Percentiles rank a stretch among this genome's conserved stretches.
Conservation (phyloP, 176 grass and related monocot genomes). For the Themeda triandra region DNA sequence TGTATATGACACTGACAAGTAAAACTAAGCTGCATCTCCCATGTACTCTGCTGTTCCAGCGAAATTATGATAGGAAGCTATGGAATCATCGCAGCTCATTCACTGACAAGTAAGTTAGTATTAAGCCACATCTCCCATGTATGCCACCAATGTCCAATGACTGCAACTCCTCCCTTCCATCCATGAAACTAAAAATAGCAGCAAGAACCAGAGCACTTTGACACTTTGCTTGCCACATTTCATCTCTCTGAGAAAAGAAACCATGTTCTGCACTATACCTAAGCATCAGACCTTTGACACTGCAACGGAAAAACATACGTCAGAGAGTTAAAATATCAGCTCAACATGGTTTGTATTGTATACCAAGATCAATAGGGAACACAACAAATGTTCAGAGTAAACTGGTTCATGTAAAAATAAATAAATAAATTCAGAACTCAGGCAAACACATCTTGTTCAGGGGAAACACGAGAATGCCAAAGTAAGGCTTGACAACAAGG, state of each 20-base stretch:
- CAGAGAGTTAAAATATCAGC: not conserved
- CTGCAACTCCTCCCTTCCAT: not conserved
- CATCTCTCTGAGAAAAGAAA: not conserved
- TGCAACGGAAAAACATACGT: not conserved
- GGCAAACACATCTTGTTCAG: not conserved
- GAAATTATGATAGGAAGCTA: not conserved
- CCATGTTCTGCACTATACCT: not conserved
- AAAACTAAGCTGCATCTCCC: not conserved
- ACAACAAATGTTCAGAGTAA: not conserved
- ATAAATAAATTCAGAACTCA: not conserved
- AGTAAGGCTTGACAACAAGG: not conserved
- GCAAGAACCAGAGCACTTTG: not conserved
- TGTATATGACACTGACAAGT: not conserved
- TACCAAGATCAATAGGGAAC: not conserved
- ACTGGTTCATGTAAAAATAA: not conserved
- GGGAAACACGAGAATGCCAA: not conserved
- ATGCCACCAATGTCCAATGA: not conserved
- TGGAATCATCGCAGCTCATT: not conserved
- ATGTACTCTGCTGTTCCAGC: not conserved
- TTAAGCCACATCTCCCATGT: not conserved
- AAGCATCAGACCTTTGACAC: slow-evolving; percentile 3
- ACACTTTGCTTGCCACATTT: not conserved
- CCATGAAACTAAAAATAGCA: not conserved
- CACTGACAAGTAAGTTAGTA: not conserved
- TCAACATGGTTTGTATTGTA: not conserved